Conservation (phyloP, 2,329 filamentous ascomycete species). For the Plenodomus lindquistii region DNA sequence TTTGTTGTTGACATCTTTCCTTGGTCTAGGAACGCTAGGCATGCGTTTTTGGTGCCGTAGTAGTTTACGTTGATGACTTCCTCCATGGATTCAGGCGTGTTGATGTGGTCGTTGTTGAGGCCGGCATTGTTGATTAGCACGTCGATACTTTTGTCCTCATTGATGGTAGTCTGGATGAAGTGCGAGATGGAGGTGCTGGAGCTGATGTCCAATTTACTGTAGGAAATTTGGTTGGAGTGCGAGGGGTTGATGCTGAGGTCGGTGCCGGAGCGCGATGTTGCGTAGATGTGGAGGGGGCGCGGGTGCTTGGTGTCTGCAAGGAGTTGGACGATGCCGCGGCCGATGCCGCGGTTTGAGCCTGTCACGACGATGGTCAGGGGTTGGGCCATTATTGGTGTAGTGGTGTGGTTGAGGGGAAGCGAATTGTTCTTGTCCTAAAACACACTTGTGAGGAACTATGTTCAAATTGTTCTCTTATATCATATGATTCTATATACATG, state of each 20-base stretch:
- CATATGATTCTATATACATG: too few relatives aligned
- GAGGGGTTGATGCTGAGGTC: conserved; percentile 8
- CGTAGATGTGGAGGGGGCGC: conserved; percentile 19
- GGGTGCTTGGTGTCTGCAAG: conserved; percentile 17
- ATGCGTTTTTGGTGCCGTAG: conserved; percentile 21
- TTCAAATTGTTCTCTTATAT: too few relatives aligned
- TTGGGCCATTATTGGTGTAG: conserved; percentile 9
- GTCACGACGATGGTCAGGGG: conserved; percentile 26
- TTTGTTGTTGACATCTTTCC: conserved; percentile 4
- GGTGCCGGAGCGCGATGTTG: conserved; percentile 22
- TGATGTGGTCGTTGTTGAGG: conserved; percentile 18
- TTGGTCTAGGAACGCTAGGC: conserved; percentile 12
- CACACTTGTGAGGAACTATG: too few relatives aligned
- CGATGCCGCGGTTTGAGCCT: conserved; percentile 25
- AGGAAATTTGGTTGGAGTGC: conserved; percentile 13
- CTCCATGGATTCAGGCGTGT: conserved; percentile 9
- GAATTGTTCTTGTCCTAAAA: too few relatives aligned
- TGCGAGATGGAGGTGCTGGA: conserved; percentile 15
- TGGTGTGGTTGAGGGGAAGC: too few relatives aligned
- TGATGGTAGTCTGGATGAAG: conserved; percentile 9
- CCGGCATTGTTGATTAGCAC: conserved; percentile 30
- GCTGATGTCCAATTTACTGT: conserved; percentile 20
- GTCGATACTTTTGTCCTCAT: conserved; percentile 12
- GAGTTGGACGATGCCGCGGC: conserved; percentile 25
- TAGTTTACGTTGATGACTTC: conserved; percentile 21